phyloP scores from a whole-genome alignment of 352 stramenopile species.

The Elongisporangium prolatum region DNA sequence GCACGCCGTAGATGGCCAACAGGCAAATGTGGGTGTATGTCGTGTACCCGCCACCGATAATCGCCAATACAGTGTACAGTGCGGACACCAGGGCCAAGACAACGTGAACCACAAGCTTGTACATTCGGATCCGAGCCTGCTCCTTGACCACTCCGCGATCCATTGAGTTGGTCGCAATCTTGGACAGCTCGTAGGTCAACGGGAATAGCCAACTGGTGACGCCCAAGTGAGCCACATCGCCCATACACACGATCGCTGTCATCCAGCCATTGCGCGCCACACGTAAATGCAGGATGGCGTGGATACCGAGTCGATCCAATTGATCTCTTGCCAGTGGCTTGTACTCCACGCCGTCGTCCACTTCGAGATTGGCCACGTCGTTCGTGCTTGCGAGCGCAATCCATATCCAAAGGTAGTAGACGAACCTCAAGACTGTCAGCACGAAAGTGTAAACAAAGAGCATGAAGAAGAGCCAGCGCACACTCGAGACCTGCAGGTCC shows the following conservation, averaged over 20 bases:
- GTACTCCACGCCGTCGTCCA: background rate
- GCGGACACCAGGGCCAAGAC: slow-evolving; percentile 24
- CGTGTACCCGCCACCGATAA: slow-evolving; percentile 31
- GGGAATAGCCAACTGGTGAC: slow-evolving; percentile 45
- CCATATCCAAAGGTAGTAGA: slow-evolving; percentile 4
- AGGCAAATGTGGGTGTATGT: slow-evolving; percentile 24
- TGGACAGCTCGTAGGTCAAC: slow-evolving; percentile 52
- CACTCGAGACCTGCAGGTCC: slow-evolving; percentile 21
- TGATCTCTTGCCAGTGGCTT: slow-evolving; percentile 24
- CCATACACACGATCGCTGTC: slow-evolving; percentile 31
- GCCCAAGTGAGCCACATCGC: slow-evolving; percentile 45
- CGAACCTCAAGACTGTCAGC: background rate
- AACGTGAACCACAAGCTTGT: slow-evolving; percentile 22
- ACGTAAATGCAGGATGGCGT: slow-evolving; percentile 27
- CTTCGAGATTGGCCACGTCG: background rate
- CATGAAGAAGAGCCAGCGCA: slow-evolving; percentile 19
- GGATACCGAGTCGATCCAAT: slow-evolving; percentile 47
- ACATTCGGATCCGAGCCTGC: slow-evolving; percentile 30
- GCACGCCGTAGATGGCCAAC: slow-evolving; percentile 39
- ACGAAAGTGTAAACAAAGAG: slow-evolving; percentile 23
- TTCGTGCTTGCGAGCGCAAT: background rate
- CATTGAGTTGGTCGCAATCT: slow-evolving; percentile 57
- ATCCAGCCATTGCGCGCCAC: slow-evolving; percentile 19
- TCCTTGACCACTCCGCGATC: slow-evolving; percentile 45
- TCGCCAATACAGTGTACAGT: slow-evolving; percentile 16